Conservation (phyloP, 495 filamentous ascomycete genomes). For the Penicillium canariense region DNA sequence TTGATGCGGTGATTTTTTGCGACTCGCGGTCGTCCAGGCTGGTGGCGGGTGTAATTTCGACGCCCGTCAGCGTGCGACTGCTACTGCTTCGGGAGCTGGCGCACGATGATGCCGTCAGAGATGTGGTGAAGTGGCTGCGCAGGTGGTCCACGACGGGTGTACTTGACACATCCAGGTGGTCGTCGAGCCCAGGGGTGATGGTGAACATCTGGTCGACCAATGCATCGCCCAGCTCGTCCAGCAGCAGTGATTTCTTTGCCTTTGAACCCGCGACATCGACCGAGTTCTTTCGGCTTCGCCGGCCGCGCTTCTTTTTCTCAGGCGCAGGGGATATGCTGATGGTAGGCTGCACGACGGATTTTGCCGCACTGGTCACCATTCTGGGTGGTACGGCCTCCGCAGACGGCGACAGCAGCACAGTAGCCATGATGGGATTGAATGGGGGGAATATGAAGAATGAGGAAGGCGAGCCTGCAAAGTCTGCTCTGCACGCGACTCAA, state of each 20-base stretch:
- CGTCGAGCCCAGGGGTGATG: constrained; percentile 1
- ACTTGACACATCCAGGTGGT: not conserved
- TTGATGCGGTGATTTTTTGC: not conserved
- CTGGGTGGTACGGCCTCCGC: constrained; percentile 6
- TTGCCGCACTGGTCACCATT: constrained; percentile 6
- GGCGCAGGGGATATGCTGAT: not conserved
- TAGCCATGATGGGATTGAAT: constrained; percentile 1
- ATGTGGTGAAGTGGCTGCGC: constrained; percentile 8
- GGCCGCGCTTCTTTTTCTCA: constrained; percentile 19
- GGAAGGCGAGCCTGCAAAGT: not conserved
- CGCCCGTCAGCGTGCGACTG: constrained; percentile 11
- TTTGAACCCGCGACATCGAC: constrained; percentile 1
- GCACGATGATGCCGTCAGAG: constrained; percentile 6
- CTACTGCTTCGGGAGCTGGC: constrained; percentile 19
- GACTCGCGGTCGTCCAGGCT: constrained; percentile 13
- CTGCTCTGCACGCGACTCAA: not conserved
- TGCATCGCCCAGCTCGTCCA: constrained; percentile 24
- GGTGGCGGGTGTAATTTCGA: constrained; percentile 15
- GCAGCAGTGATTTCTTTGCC: constrained; percentile 17
- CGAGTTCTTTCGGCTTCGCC: constrained; percentile 8
- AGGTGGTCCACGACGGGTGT: constrained; percentile 22
- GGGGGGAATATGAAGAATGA: no score
- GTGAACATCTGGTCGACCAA: constrained; percentile 23
- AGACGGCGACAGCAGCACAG: not conserved
- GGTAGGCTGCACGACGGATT: not conserved